Evolutionary conservation across 306 rosid genomes (phyloP).

Genomic region (Dalbergia cochinchinensis): DNA sequence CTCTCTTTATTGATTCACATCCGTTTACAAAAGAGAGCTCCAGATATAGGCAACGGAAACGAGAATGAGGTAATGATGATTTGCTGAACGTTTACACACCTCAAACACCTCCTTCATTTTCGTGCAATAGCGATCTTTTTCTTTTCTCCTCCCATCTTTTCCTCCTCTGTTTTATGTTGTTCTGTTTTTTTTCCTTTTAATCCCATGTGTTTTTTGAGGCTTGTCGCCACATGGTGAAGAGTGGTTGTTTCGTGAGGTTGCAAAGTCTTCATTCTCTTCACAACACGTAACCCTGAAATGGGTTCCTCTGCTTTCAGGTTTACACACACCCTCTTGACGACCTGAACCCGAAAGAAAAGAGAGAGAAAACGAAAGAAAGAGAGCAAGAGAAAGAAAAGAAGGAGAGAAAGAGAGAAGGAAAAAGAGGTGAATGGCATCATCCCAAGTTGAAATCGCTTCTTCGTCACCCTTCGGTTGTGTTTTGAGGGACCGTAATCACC

Average conservation of each 20-base stretch:
- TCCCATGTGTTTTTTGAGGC: neutral
- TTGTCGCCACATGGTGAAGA: neutral
- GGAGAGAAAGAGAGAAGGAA: neutral
- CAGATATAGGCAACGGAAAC: constrained; percentile 45
- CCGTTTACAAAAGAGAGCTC: constrained; percentile 15
- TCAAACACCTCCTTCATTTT: constrained; percentile 33
- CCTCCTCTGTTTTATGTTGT: constrained; percentile 40
- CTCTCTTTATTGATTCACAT: neutral
- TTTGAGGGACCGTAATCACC: constrained; percentile 66
- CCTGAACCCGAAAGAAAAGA: neutral
- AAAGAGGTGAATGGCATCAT: constrained; percentile 64
- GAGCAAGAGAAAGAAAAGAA: neutral
- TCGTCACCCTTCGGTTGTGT: constrained; percentile 76
- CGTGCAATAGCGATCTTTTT: constrained; percentile 2
- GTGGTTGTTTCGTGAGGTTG: constrained; percentile 32
- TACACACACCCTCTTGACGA: neutral
- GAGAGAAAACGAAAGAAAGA: neutral
- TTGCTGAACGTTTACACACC: constrained; percentile 32
- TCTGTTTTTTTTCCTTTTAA: neutral
- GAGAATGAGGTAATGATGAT: constrained; percentile 30
- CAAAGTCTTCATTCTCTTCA: constrained; percentile 34
- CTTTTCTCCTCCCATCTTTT: constrained; percentile 40
- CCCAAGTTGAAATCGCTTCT: constrained; percentile 68
- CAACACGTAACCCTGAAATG: constrained; percentile 34
- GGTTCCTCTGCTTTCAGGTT: constrained; percentile 42